Base-by-base conservation (phyloP, 1,284 basidiomycete species). In the Wolfiporia cocos region DNA sequence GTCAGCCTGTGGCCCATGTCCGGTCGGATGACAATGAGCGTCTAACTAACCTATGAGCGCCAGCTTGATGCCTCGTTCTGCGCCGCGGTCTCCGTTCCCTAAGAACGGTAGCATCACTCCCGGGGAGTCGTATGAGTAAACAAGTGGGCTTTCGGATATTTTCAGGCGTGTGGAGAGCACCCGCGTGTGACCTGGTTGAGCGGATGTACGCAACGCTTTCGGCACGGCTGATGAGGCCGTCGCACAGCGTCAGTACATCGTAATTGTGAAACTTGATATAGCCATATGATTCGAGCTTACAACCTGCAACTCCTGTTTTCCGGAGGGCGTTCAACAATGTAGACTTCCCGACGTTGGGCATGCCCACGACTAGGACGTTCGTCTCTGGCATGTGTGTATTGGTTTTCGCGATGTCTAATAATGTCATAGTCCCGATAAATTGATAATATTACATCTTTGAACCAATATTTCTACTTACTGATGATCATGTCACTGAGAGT, bases 341-440 rank as follows among this genome's bases (percentile, higher is more conserved):
- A 21, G 92, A 96, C 68, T 99, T 99, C 37, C 96, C 96, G 32
- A 98, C 93, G 60, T 99, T 99, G 4, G 95, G 95, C 95, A 99
- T 99, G 19, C 95, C 95, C 40, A 94, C 82, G 19, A 96, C 90
- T 4, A 96, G 73, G 6, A 97, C 81, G 56, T 92, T 92, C 49
- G 90, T 67, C 58, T 90, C 86, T 44, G 80, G 76, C 34, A 78
- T 68, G 47, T 83, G 75, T 40, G 76, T 75, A 56, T 83, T 73
- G 32, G 70, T 67, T 52, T 77, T 78, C 26, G 86, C 86, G 52
- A 89, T 74, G 48, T 76, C 87, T 90, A 41, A 36, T 15, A 15
- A n/a, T n/a, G n/a, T n/a, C n/a, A n/a, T n/a, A n/a, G n/a, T 15
- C n/a, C 28, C 29, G 28, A 15, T 41, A 34, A 41, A 18, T 21